Evolutionary conservation across 805 yeast species (phyloP).

Genomic region (Groenewaldozyma tartarivorans): DNA sequence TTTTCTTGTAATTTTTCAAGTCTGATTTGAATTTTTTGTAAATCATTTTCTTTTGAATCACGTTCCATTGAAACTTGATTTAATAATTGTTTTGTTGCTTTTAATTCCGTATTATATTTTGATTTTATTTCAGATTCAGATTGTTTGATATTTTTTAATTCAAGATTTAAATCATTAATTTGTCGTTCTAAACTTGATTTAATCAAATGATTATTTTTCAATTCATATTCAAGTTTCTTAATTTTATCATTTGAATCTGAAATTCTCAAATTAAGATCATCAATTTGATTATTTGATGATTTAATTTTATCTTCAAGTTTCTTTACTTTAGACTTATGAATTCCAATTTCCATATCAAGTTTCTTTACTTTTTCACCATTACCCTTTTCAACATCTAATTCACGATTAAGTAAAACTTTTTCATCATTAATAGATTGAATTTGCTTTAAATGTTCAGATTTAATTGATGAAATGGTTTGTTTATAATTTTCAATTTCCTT

Average conservation of each 20-base stretch:
- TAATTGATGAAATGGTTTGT: not conserved
- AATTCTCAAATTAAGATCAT: constrained; percentile 8
- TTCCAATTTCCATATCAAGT: constrained; percentile 12
- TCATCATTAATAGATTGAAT: constrained; percentile 9
- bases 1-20: not conserved
- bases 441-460: constrained; percentile 5
- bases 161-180: constrained; percentile 24
- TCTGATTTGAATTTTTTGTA: too few relatives aligned
- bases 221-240: constrained; percentile 3
- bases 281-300: constrained; percentile 10
- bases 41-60: not conserved
- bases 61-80: not conserved
- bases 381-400: constrained; percentile 12
- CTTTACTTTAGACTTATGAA: constrained; percentile 13
- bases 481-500: constrained; percentile 7
- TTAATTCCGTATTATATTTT: not conserved
- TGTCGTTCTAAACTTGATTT: constrained; percentile 13
- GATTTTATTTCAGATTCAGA: not conserved
- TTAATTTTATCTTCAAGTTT: constrained; percentile 12
- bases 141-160: constrained; percentile 5
- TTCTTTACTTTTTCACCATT: constrained; percentile 11
- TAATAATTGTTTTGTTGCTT: not conserved
- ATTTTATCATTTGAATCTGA: constrained; percentile 1
- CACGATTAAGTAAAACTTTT: constrained; percentile 9
- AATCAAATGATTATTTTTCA: not conserved